Base-by-base conservation (phyloP, 495 filamentous ascomycete species). In the Penicillium manginii region DNA sequence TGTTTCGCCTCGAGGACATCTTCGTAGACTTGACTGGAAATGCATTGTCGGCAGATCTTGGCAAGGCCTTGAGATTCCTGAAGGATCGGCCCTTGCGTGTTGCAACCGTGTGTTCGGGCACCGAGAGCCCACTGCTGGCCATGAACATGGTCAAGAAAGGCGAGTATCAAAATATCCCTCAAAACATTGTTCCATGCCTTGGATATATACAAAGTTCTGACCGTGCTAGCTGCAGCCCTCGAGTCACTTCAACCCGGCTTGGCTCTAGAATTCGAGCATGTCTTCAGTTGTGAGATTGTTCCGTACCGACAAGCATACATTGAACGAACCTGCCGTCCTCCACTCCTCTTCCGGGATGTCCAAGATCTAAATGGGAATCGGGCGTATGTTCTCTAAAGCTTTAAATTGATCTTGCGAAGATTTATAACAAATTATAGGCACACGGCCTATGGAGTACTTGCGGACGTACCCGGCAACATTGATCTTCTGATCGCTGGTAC, bases 31-130 rank as follows among this genome's bases (percentile, higher is more conserved):
- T 84, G n/a, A 74, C 76, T 4, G 19, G 52, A 5, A 72, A 69
- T 8, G 80, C 82, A 14, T 26, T 29, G 6, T 80, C 26, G 37
- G 61, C 5, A 51, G 75, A 45, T 17, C 63, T 84, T 7, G 61
- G 51, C 0, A 43, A 69, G 2, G 69, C 79, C 26, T 51, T 85
- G 14, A 52, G 65, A 3, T 61, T 66, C 22, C 58, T 85, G 1
- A 68, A 73, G 11, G 61, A 66, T 15, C 67, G 78, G 40, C 72
- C 74, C 31, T 63, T 93, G 9, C 81, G 80, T 2, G 81, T 93
- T 21, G 90, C 81, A 1, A 96, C 91, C 0, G 83, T 92, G 66
- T 96, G 91, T 64, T 93, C 90, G 11, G 91, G 91, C 4, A 94
- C 91, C 0, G 91, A 96, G 61, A 86, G 84, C 26, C 91, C 91